phyloP scores from a whole-genome alignment of 768 basidiomycete genomes.

The Lactarius sanguifluus region DNA sequence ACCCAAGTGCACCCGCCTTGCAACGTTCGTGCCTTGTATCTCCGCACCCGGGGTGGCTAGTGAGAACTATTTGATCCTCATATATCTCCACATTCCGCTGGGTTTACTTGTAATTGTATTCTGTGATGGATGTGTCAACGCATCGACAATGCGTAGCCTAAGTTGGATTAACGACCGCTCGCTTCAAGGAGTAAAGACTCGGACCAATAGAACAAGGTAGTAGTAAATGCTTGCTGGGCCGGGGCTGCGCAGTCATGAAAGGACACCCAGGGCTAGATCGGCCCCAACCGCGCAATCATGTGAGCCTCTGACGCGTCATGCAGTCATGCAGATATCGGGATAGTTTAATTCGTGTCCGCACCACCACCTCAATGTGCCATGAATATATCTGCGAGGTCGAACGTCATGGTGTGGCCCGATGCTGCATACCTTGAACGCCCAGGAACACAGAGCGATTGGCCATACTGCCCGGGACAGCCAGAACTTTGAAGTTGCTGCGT shows the following conservation, averaged over 20 bases:
- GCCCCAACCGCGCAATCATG: neutral
- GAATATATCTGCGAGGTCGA: neutral
- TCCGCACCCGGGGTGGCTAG: neutral
- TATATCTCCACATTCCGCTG: neutral
- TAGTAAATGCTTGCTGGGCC: neutral
- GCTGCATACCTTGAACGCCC: neutral
- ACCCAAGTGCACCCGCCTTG: neutral
- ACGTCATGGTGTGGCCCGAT: neutral
- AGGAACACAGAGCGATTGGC: no score
- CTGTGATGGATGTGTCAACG: neutral
- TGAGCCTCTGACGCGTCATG: no score
- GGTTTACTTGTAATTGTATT: no score
- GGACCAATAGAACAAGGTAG: neutral
- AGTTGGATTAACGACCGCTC: neutral
- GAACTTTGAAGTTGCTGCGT: slow-evolving; percentile 43
- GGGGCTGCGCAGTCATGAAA: neutral
- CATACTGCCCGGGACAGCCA: neutral
- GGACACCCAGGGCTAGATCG: neutral
- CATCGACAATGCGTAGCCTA: no score
- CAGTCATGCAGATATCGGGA: neutral
- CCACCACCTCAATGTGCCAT: no score
- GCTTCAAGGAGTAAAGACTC: neutral
- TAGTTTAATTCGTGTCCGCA: neutral
- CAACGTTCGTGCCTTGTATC: neutral
- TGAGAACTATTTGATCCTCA: neutral